phyloP scores from a whole-genome alignment of 768 basidiomycete species.

The Boletus eberwhitei region DNA sequence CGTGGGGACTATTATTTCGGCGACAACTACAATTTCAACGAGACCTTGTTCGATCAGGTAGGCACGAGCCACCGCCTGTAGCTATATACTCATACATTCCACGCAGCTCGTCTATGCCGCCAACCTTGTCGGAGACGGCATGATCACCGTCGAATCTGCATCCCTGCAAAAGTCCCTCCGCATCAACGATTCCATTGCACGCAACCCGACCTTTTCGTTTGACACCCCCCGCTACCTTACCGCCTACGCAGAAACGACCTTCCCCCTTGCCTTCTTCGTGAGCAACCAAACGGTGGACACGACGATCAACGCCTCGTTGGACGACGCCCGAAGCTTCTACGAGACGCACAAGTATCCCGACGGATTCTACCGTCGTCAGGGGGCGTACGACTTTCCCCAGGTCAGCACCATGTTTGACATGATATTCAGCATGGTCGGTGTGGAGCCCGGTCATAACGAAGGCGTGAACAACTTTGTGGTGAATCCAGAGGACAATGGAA shows the following conservation, averaged over 20 bases:
- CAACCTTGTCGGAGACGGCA: conserved; percentile 19
- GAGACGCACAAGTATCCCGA: conserved; percentile 17
- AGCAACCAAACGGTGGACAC: conserved; percentile 20
- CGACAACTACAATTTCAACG: conserved; percentile 24
- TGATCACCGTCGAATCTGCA: conserved; percentile 21
- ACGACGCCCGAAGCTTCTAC: conserved; percentile 19
- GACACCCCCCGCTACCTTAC: conserved; percentile 20
- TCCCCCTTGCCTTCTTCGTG: conserved; percentile 23
- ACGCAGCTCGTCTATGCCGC: conserved; percentile 17
- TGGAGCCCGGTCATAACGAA: conserved; percentile 17
- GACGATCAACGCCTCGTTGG: conserved; percentile 14
- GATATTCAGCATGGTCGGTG: background rate
- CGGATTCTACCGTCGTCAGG: conserved; percentile 21
- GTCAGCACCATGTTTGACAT: conserved; percentile 3
- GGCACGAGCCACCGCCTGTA: background rate
- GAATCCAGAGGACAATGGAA: conserved; percentile 14
- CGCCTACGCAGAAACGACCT: conserved; percentile 23
- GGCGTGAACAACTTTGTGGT: conserved; percentile 17
- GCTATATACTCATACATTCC: background rate
- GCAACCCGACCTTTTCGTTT: conserved; percentile 23
- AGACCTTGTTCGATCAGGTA: conserved; percentile 24
- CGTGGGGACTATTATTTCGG: conserved; percentile 26
- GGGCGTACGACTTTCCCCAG: conserved; percentile 6
- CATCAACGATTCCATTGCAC: conserved; percentile 26
- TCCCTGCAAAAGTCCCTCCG: conserved; percentile 17